Base-by-base conservation (phyloP, 2,329 filamentous ascomycete species). In the Fusarium sp. region DNA sequence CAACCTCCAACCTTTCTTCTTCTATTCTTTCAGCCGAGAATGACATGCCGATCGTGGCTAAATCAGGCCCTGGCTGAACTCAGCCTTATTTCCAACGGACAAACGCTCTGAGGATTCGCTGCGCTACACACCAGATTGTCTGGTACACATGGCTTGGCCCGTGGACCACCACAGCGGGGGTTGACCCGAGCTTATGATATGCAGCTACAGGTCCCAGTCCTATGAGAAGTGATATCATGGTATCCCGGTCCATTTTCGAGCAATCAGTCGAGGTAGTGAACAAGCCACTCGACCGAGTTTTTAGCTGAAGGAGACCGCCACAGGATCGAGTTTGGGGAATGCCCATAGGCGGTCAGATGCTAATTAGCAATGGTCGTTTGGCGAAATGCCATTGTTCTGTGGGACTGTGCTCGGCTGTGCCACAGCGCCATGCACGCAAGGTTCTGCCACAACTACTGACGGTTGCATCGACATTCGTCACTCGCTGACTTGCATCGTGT, bases 341-440 rank as follows among this genome's bases (percentile, higher is more conserved):
- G n/a, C 69, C 70, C 71, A 74, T 76, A 40, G 25, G 47, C 50
- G 42, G 45, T 66, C 60, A 66, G 59, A 78, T 74, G 76, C 76
- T 29, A 78, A 71, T 77, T 67, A n/a, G 25, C 36, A 45, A 78
- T 77, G 74, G 76, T n/a, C 42, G 57, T 77, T 72, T 70, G 50
- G 54, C 29, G n/a, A 64, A 78, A 70, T 73, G 57, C 73, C 76
- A 77, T 78, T 47, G 33, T 42, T 33, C n/a, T 29, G 31, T 25
- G 22, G 38, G 50, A 47, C 29, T 68, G 22, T 42, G 57, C 40
- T 58, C 35, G 38, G 42, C 62, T 61, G 61, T 69, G 71, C 27
- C 61, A 69, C 66, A 47, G 35, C 38, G 35, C 42, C 29, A 68
- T 74, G 38, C 29, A 54, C 35, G 33, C 20, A 68, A 67, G 27